Evolutionary conservation across 2,329 filamentous ascomycete genomes (phyloP).

Genomic region (Talaromyces sp.): DNA sequence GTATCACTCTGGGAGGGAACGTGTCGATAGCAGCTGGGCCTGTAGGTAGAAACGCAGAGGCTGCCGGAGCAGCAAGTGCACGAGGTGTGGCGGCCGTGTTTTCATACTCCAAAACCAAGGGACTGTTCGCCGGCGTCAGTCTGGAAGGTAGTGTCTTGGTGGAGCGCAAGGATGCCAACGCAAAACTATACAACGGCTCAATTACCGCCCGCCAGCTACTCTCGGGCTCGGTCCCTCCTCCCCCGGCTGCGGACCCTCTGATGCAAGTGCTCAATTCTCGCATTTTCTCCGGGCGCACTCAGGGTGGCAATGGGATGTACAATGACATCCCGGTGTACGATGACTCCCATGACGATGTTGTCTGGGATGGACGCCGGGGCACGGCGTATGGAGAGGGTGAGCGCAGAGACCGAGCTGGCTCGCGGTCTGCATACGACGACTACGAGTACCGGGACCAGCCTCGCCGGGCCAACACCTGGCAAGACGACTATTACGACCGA

Average conservation of each 20-base stretch:
- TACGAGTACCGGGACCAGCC: slow-evolving; percentile 52
- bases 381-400: slow-evolving; percentile 65
- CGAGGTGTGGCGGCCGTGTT: slow-evolving; percentile 89
- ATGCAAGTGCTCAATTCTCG: slow-evolving; percentile 80
- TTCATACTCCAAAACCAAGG: slow-evolving; percentile 97
- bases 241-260: slow-evolving; percentile 75
- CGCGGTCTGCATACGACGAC: slow-evolving; percentile 35
- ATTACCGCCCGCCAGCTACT: slow-evolving; percentile 79
- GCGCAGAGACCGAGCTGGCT: slow-evolving; percentile 50
- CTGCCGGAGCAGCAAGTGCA: slow-evolving; percentile 85
- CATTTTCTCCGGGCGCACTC: slow-evolving; percentile 66
- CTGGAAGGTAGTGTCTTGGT: slow-evolving; percentile 90
- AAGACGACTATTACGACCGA: slow-evolving; percentile 45
- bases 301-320: slow-evolving; percentile 64
- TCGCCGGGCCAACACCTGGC: slow-evolving; percentile 44
- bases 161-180: slow-evolving; percentile 92
- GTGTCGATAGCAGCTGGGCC: slow-evolving; percentile 93
- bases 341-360: slow-evolving; percentile 71
- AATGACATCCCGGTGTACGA: slow-evolving; percentile 92
- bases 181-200: slow-evolving; percentile 85
- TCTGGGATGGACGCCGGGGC: slow-evolving; percentile 73
- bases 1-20: slow-evolving; percentile 89
- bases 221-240: slow-evolving; percentile 68
- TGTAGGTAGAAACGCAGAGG: slow-evolving; percentile 90
- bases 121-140: slow-evolving; percentile 90